Evolutionary conservation across 2,329 filamentous ascomycete genomes (phyloP), one percentile per base, ranked within the genome.

Genomic region (Raffaelea deltoideospora): DNA sequence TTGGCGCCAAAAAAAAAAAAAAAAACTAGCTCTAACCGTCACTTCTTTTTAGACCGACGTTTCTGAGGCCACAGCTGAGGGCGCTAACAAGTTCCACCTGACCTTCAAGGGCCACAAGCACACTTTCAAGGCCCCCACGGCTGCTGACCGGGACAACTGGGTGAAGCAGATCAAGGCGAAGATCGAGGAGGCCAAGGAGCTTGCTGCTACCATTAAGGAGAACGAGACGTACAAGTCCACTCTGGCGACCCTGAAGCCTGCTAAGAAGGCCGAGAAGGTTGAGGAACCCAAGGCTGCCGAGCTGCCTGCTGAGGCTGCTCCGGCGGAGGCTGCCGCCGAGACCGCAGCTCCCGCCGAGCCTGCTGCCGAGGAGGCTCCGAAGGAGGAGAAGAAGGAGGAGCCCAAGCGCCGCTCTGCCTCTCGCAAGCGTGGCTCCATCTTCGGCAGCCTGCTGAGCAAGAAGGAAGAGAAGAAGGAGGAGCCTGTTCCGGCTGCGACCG

Each of bases 91-190:
- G 63, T 94, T 98, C 68, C 67, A 76, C 53, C 81, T 96, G 68
- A 83, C 79, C 55, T 63, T 82, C 54, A 77, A 80, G 61, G 81
- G 80, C 49, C 79, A 92, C 64, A 93, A 94, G 76, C 86, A 95
- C 72, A 72, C 72, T 42, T 94, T 98, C 71, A 88, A 95, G 73
- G 84, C 88, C 40, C 53, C 65, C 50, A 78, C 54, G 51, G 51
- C 72, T 34, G 65, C 74, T 41, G 86, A 95, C 64, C 86, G 88
- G 55, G 85, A 94, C 60, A 84, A 81, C 70, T 96, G 90, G 90
- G 74, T 93, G 51, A 64, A 76, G 44, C 80, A 87, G 53, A 59
- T 94, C 49, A 86, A 90, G 72, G 63, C 72, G 52, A 84, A 87
- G 68, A 72, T 82, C 37, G 70, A 76, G 35, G 85, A 93, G 64